Percentiles rank a stretch among this genome's conserved stretches.
phyloP scores from a whole-genome alignment of 1,139 yeast genomes.

The Suhomyces panamericanus region DNA sequence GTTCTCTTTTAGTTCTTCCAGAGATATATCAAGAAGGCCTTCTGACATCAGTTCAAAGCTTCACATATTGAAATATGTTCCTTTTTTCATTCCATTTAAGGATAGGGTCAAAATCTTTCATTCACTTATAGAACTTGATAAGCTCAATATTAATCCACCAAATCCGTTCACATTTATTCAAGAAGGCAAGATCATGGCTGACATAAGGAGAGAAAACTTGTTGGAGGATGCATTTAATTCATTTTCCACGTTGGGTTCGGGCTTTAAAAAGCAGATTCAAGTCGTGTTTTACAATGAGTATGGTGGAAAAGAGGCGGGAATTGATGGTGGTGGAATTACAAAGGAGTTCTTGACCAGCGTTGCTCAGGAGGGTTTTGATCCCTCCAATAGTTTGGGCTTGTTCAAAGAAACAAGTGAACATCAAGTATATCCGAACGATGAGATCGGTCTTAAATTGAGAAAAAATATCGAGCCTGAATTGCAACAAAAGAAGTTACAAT shows the following conservation, averaged over 20 bases:
- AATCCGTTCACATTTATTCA: constrained; percentile 19
- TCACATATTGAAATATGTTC: constrained; percentile 61
- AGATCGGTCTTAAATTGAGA: constrained; percentile 38
- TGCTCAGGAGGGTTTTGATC: constrained; percentile 64
- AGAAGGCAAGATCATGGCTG: constrained; percentile 40
- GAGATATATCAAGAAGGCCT: not conserved
- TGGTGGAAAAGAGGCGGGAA: constrained; percentile 81
- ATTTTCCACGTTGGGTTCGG: constrained; percentile 43
- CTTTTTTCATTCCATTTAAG: constrained; percentile 77
- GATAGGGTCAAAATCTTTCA: constrained; percentile 75
- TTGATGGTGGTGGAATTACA: constrained; percentile 96
- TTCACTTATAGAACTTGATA: constrained; percentile 57
- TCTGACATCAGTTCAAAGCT: constrained; percentile 23
- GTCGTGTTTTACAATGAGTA: constrained; percentile 71
- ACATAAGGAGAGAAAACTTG: constrained; percentile 65
- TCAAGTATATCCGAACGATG: constrained; percentile 75
- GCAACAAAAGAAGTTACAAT: constrained; percentile 36
- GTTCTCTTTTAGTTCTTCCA: not conserved
- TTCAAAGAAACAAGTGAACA: constrained; percentile 52
- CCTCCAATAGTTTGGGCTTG: constrained; percentile 39
- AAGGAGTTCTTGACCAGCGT: constrained; percentile 84
- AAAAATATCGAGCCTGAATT: constrained; percentile 28
- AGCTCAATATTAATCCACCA: constrained; percentile 23
- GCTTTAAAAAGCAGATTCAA: constrained; percentile 58
- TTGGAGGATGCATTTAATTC: constrained; percentile 72